Percentiles rank a stretch among this genome's conserved stretches.
phyloP scores from a whole-genome alignment of 192 early-diverging fungal species.

The Funneliformis mosseae region DNA sequence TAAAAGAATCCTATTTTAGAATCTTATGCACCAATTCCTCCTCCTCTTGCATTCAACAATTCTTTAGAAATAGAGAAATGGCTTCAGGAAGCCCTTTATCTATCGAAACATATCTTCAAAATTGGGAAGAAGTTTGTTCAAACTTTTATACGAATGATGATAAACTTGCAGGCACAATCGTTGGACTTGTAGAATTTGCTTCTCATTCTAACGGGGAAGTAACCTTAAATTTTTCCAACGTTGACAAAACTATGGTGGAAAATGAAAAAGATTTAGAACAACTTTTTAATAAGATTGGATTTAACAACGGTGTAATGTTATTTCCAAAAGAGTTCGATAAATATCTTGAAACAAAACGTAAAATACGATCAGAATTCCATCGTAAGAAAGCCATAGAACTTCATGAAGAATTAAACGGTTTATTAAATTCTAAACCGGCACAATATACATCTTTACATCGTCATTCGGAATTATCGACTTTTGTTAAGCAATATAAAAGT shows the following conservation, averaged over 20 bases:
- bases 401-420: conserved; percentile 11
- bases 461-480: conserved; percentile 3
- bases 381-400: conserved; percentile 8
- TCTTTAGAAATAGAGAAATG: background rate
- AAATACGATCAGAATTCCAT: conserved; percentile 22
- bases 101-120: conserved; percentile 2
- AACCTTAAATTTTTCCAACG: background rate
- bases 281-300: conserved; percentile 7
- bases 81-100: background rate
- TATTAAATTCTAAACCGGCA: conserved; percentile 19
- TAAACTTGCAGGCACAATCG: background rate
- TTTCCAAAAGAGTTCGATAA: conserved; percentile 1
- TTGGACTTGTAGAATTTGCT: conserved; percentile 27
- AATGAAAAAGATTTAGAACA: background rate
- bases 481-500: conserved; percentile 18
- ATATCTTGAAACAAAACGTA: conserved; percentile 13
- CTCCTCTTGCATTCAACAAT: too few relatives aligned
- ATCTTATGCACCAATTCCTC: too few relatives aligned
- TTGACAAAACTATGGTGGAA: background rate
- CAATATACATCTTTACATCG: conserved; percentile 24
- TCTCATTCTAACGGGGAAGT: conserved; percentile 11
- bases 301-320: conserved; percentile 10
- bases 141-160: conserved; percentile 15
- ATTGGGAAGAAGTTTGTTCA: conserved; percentile 1
- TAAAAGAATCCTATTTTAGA: too few relatives aligned